A percentile compares a stretch with the other conserved stretches of the same genome.
These are phyloP conservation scores for Saccharum hybrid DNA, from an alignment of 202 grass and related monocot species.

Conservation along the genomic window DNA sequence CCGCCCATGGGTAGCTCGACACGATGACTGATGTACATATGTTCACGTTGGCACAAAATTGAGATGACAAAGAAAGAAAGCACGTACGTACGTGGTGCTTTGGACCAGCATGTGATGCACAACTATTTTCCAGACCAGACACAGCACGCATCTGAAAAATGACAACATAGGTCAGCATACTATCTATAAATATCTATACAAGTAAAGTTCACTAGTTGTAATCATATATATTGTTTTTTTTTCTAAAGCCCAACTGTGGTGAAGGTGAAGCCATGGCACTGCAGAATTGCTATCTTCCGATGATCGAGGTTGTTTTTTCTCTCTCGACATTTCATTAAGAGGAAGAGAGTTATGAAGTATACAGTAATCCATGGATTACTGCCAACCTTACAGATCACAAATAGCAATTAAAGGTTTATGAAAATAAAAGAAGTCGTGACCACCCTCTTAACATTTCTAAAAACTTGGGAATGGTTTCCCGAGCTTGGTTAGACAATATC, in stretches of 20 bases:
- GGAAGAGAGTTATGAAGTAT: no score
- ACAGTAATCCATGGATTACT: no score
- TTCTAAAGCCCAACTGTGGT: not conserved
- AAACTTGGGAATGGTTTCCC: not conserved
- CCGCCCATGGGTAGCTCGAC: constrained; percentile 21
- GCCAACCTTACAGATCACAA: no score
- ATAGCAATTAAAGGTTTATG: no score
- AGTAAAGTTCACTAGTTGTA: not conserved
- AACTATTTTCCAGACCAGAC: not conserved
- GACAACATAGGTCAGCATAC: not conserved
- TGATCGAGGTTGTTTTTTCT: not conserved
- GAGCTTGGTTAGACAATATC: not conserved
- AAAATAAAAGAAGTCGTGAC: not conserved
- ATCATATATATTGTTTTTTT: not conserved
- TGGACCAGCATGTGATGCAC: not conserved
- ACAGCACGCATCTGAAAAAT: not conserved
- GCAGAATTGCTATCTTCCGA: not conserved
- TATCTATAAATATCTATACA: constrained; percentile 3
- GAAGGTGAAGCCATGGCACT: not conserved
- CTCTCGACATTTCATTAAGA: no score
- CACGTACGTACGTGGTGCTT: not conserved
- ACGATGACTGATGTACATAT: constrained; percentile 17
- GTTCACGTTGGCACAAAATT: constrained; percentile 12
- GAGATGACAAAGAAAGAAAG: constrained; percentile 3
- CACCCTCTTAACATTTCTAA: not conserved